Conservation (phyloP, 495 filamentous ascomycete genomes). For the Penicillium paradoxum region DNA sequence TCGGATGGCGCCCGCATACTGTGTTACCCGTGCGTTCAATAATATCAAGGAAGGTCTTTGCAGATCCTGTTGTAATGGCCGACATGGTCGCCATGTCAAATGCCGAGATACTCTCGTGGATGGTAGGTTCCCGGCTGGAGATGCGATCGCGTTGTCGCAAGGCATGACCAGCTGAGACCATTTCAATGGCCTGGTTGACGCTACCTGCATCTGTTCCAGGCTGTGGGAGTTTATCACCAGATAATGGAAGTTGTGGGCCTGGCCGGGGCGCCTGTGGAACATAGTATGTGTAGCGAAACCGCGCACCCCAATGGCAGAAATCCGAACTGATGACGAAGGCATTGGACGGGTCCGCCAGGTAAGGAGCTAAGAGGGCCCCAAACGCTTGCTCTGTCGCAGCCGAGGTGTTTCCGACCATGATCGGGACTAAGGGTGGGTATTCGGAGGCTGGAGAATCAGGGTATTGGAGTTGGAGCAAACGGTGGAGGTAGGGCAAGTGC, state of each 20-base stretch:
- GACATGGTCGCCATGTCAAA: constrained; percentile 80
- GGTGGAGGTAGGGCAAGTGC: constrained; percentile 92
- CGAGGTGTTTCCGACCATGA: constrained; percentile 78
- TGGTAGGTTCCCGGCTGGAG: constrained; percentile 46
- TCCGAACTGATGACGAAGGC: constrained; percentile 88
- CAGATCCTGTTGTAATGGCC: constrained; percentile 69
- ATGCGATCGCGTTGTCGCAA: constrained; percentile 40
- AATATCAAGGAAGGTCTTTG: constrained; percentile 61
- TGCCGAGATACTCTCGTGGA: constrained; percentile 78
- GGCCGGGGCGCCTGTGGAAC: constrained; percentile 46
- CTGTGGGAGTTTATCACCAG: constrained; percentile 36
- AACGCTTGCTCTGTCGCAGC: constrained; percentile 60
- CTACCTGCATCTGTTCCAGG: constrained; percentile 26
- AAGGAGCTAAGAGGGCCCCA: constrained; percentile 69
- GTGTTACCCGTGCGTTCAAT: constrained; percentile 78
- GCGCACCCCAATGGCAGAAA: constrained; percentile 92
- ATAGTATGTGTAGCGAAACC: constrained; percentile 86
- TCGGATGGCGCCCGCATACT: constrained; percentile 92
- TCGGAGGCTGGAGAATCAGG: constrained; percentile 34
- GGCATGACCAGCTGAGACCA: constrained; percentile 33
- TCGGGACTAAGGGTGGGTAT: constrained; percentile 76
- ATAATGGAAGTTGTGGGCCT: constrained; percentile 38
- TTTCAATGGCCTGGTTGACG: constrained; percentile 23
- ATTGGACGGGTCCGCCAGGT: constrained; percentile 69
- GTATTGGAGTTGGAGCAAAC: constrained; percentile 52